A percentile compares a stretch with the other conserved stretches of the same genome.
Evolutionary conservation across 2,329 filamentous ascomycete species (phyloP).

Genomic region (Periconia digitata): DNA sequence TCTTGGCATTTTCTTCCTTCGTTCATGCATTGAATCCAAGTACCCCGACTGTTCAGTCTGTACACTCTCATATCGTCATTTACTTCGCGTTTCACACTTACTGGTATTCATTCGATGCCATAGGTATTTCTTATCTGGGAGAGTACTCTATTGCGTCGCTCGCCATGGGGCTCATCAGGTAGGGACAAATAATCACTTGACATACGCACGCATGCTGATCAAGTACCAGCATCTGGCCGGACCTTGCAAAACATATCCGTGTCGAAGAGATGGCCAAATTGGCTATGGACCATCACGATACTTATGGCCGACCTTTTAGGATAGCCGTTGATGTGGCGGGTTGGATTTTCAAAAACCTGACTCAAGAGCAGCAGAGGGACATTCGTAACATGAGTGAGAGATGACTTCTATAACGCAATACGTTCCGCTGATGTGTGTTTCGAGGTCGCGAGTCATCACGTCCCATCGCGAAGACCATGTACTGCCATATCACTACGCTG

Average conservation of each 20-base stretch:
- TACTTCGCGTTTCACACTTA: no score
- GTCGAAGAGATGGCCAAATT: slow-evolving; percentile 34
- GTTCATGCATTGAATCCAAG: no score
- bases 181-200: neutral
- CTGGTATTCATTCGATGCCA: no score
- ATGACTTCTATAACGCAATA: neutral
- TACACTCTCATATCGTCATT: no score
- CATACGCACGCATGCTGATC: neutral
- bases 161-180: no score
- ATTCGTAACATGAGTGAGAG: neutral
- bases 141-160: no score
- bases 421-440: slow-evolving; percentile 32
- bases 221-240: neutral
- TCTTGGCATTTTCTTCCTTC: no score
- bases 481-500: slow-evolving; percentile 48
- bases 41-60: no score
- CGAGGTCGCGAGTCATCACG: slow-evolving; percentile 28
- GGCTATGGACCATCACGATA: slow-evolving; percentile 40
- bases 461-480: slow-evolving; percentile 43
- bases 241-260: neutral
- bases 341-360: slow-evolving; percentile 50
- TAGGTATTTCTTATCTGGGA: no score
- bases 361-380: slow-evolving; percentile 29
- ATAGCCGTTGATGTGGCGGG: slow-evolving; percentile 49
- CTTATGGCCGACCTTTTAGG: slow-evolving; percentile 39